Conservation (phyloP, 345 rosid species). For the Eucalyptus paniculata region DNA sequence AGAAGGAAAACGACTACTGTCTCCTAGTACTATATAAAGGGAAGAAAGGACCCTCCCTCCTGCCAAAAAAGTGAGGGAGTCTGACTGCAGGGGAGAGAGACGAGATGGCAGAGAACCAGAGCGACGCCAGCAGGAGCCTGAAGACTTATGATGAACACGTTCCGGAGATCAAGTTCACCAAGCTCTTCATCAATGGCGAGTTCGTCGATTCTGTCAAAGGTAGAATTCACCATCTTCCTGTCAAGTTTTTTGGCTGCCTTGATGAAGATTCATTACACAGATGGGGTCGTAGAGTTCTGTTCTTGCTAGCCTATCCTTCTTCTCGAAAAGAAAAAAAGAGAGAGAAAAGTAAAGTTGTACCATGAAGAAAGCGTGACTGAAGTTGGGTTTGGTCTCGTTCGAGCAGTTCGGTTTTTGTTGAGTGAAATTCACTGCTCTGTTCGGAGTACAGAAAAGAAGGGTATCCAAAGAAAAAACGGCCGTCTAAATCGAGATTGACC, state of each 20-base stretch:
- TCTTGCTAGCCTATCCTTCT: not conserved
- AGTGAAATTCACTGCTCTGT: not conserved
- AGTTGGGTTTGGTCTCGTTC: not conserved
- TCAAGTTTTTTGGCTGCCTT: not conserved
- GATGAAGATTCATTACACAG: not conserved
- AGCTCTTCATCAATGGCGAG: slow-evolving; percentile 61
- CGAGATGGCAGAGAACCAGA: slow-evolving; percentile 15
- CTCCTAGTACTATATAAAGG: not conserved
- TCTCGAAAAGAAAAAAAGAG: not conserved
- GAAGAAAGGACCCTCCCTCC: too few species aligned
- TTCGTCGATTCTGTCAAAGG: slow-evolving; percentile 63
- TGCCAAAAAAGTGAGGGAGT: too few species aligned
- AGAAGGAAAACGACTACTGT: not conserved
- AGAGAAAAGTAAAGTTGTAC: not conserved
- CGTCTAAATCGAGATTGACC: not conserved
- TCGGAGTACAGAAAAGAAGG: not conserved
- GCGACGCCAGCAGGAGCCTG: slow-evolving; percentile 9
- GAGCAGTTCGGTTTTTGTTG: not conserved
- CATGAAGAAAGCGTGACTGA: not conserved
- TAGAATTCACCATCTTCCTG: not conserved
- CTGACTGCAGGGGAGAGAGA: not conserved
- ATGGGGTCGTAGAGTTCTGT: not conserved
- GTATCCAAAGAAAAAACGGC: not conserved
- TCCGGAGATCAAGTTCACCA: slow-evolving; percentile 49
- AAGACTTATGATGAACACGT: not conserved